Base-by-base conservation (phyloP, 495 filamentous ascomycete genomes). In the Chaetomidium leptoderma region DNA sequence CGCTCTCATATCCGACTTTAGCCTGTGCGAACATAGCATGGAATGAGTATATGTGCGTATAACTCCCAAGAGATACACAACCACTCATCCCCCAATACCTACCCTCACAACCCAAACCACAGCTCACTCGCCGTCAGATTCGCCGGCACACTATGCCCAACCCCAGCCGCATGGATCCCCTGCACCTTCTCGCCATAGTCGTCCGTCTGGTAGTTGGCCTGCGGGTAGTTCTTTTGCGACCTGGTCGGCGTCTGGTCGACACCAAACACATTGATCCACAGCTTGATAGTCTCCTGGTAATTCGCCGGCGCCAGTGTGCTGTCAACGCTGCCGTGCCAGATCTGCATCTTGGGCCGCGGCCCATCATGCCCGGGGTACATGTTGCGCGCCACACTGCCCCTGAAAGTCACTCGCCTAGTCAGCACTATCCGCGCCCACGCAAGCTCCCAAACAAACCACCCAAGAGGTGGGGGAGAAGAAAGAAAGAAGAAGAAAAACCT, bases 321-420 rank as follows among this genome's bases (percentile, higher is more conserved):
- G 56, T 82, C 78, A 6, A 56, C 65, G 17, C 70, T 77, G 26
- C 79, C 78, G 60, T 82, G 79, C 63, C 69, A 78, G 53, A 82
- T 69, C 72, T 83, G 81, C 78, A 87, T 81, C 56, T 73, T 72
- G 2, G 82, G 79, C 7, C 79, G 63, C 13, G 65, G 52, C 0
- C 83, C 83, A 6, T 57, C 64, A 63, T 76, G 77, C 6, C 65
- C 72, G 0, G 71, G 74, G 63, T 81, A 80, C 73, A 80, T 74
- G 42, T 72, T 66, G 6, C 74, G 56, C 6, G 72, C 73, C 8
- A 73, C 71, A 30, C 74, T 65, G 51, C 72, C 74, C 60, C 58
- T 55, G 4, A n/a, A n/a, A n/a, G n/a, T n/a, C n/a, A n/a, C n/a
- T 29, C 6, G 11, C 32, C 19, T 21, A n/a, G 26, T 46, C 43